A percentile compares a stretch with the other conserved stretches of the same genome.
phyloP scores from a whole-genome alignment of 208 protist species.

The Leishmania major region DNA sequence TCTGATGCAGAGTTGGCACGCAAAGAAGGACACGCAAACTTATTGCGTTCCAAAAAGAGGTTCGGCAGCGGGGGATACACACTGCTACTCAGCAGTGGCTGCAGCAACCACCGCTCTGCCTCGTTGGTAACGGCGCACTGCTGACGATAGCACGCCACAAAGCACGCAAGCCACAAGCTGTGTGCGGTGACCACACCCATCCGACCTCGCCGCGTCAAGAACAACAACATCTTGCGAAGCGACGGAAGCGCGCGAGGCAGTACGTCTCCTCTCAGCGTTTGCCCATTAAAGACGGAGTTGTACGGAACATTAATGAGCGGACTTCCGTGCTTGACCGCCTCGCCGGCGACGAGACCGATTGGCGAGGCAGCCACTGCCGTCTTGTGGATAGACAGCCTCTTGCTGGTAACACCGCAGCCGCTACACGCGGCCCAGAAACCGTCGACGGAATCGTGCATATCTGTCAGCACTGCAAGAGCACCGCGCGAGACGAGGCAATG shows the following conservation, averaged over 20 bases:
- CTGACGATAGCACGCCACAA: slow-evolving; percentile 36
- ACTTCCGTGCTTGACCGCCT: slow-evolving; percentile 50
- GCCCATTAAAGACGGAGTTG: slow-evolving; percentile 56
- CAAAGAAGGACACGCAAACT: slow-evolving; percentile 15
- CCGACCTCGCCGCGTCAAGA: slow-evolving; percentile 53
- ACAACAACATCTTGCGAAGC: slow-evolving; percentile 40
- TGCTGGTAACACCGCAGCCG: slow-evolving; percentile 58
- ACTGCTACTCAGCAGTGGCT: slow-evolving; percentile 14
- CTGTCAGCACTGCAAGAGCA: background rate
- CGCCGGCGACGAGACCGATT: slow-evolving; percentile 42
- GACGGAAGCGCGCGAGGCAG: slow-evolving; percentile 51
- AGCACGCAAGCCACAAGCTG: slow-evolving; percentile 48
- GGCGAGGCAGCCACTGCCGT: slow-evolving; percentile 19
- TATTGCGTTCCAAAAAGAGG: slow-evolving; percentile 12
- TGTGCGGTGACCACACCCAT: slow-evolving; percentile 52
- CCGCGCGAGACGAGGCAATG: background rate
- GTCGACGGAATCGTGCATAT: slow-evolving; percentile 29
- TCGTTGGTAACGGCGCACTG: background rate
- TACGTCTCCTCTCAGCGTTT: slow-evolving; percentile 68
- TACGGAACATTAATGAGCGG: slow-evolving; percentile 77
- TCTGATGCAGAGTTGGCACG: background rate
- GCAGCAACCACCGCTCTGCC: background rate
- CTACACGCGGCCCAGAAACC: slow-evolving; percentile 73
- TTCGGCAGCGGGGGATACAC: slow-evolving; percentile 29
- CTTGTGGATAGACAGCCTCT: slow-evolving; percentile 41